A percentile compares a stretch with the other conserved stretches of the same genome.
phyloP scores from a whole-genome alignment of 139 green algal genomes.

The Klebsormidium nitens region DNA sequence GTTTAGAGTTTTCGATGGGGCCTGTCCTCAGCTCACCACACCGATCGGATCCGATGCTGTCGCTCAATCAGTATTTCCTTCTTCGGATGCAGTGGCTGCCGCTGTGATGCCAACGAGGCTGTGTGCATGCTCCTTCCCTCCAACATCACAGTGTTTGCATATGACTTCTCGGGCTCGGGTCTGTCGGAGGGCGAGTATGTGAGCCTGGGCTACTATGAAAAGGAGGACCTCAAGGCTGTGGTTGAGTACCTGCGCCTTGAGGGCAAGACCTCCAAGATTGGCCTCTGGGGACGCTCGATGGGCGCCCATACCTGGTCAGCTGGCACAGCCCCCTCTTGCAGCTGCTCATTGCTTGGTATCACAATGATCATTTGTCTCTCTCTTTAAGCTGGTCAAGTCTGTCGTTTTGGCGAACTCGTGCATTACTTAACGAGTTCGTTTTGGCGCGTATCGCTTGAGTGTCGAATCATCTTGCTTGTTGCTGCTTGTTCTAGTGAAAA shows the following conservation, averaged over 20 bases:
- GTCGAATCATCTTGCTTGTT: too few relatives aligned
- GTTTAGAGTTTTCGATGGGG: not conserved
- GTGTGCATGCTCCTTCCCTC: constrained; percentile 37
- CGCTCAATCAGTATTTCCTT: not conserved
- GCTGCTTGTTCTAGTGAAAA: too few relatives aligned
- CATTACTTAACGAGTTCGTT: too few relatives aligned
- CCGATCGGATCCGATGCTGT: not conserved
- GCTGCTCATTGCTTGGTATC: too few relatives aligned
- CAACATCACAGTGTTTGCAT: constrained; percentile 45
- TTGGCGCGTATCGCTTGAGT: too few relatives aligned
- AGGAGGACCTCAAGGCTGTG: constrained; percentile 34
- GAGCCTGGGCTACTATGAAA: constrained; percentile 63
- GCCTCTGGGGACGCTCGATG: constrained; percentile 92
- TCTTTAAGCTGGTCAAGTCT: too few relatives aligned
- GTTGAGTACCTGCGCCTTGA: constrained; percentile 54
- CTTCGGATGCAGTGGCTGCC: constrained; percentile 28
- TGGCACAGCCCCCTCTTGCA: too few relatives aligned
- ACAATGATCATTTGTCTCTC: too few relatives aligned
- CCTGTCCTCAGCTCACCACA: not conserved
- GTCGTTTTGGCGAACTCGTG: too few relatives aligned
- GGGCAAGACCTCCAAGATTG: constrained; percentile 62
- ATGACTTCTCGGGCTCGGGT: constrained; percentile 65
- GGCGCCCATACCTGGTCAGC: too few relatives aligned
- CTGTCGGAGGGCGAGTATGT: constrained; percentile 84
- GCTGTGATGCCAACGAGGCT: constrained; percentile 42